Evolutionary conservation across 2,329 filamentous ascomycete species (phyloP).

Genomic region (Emergomyces orientalis): DNA sequence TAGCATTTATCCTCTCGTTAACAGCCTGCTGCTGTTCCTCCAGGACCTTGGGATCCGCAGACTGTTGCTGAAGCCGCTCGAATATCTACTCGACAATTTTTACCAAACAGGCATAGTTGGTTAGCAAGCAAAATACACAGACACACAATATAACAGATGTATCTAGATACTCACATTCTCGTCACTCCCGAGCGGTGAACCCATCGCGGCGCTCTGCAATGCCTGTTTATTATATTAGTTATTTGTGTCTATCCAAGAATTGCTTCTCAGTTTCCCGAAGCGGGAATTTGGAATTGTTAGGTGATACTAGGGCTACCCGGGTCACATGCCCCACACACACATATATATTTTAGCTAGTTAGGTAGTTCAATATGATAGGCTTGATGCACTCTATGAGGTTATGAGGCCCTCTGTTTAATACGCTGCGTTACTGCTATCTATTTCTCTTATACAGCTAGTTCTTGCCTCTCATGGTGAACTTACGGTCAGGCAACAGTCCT

Average conservation of each 20-base stretch:
- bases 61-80: slow-evolving; percentile 38
- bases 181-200: slow-evolving; percentile 33
- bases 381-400: too few species aligned
- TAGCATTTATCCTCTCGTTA: slow-evolving; percentile 48
- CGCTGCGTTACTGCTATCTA: too few species aligned
- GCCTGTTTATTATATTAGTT: slow-evolving; percentile 13
- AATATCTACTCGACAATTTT: slow-evolving; percentile 24
- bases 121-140: slow-evolving; percentile 6
- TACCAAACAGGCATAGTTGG: neutral
- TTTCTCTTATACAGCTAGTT: too few species aligned
- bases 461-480: too few species aligned
- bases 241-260: neutral
- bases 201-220: slow-evolving; percentile 35
- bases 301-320: too few species aligned
- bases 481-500: too few species aligned
- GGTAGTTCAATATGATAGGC: too few species aligned
- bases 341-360: too few species aligned
- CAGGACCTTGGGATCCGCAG: slow-evolving; percentile 49
- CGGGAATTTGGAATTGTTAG: neutral
- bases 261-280: neutral
- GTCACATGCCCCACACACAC: too few species aligned
- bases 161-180: slow-evolving; percentile 32
- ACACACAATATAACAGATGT: neutral
- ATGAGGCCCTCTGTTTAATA: too few species aligned
- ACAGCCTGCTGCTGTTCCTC: slow-evolving; percentile 53